Evolutionary conservation across 2,329 filamentous ascomycete species (phyloP).

Genomic region (Neopestalotiopsis rosae): DNA sequence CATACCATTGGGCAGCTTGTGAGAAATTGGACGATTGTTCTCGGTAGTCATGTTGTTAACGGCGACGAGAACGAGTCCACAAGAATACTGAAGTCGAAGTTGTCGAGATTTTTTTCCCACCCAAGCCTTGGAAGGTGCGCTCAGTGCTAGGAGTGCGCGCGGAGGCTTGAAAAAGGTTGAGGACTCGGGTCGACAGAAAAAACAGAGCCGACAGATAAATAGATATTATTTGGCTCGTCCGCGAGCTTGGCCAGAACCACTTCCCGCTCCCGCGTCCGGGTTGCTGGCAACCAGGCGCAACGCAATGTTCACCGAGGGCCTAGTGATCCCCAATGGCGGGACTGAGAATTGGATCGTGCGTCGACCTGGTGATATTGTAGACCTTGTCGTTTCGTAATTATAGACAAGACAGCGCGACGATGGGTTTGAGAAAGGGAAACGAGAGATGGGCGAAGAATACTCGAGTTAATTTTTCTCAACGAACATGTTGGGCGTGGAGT

Average conservation of each 20-base stretch:
- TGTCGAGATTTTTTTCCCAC: background rate
- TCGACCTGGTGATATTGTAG: background rate
- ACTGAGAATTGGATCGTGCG: background rate
- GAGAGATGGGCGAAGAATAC: background rate
- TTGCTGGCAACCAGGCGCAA: conserved; percentile 33
- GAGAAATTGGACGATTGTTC: conserved; percentile 42
- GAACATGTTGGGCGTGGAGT: conserved; percentile 6
- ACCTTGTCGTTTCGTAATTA: background rate
- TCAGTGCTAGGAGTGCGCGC: background rate
- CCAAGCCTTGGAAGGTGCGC: background rate
- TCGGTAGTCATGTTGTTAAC: conserved; percentile 41
- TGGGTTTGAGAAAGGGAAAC: background rate
- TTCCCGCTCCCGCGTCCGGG: conserved; percentile 26
- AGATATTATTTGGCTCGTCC: conserved; percentile 22
- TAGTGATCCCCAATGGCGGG: background rate
- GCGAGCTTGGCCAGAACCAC: conserved; percentile 29
- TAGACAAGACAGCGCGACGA: background rate
- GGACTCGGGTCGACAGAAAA: background rate
- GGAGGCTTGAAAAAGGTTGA: background rate
- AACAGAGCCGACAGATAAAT: conserved; percentile 2
- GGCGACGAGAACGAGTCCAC: background rate
- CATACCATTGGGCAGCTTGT: conserved; percentile 54
- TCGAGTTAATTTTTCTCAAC: background rate
- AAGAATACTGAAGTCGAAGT: background rate
- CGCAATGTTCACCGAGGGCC: conserved; percentile 29